Evolutionary conservation across 2,329 filamentous ascomycete species (phyloP), one percentile per base, ranked within the genome.

Genomic region (Cytospora piceae): DNA sequence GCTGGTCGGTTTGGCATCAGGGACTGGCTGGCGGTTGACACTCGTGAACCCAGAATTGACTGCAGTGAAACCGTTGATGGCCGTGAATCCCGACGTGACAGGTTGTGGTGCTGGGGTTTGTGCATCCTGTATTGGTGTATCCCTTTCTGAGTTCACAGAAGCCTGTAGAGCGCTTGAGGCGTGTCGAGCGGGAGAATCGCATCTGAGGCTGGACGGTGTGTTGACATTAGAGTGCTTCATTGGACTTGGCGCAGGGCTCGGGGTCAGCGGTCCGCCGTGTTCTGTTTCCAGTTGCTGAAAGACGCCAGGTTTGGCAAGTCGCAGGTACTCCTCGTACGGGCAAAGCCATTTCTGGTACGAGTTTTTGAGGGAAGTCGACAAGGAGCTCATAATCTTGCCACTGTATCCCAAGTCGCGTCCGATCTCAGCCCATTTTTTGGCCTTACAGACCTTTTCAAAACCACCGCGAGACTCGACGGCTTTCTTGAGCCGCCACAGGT

Each of bases 351-450:
- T 90, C 76, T 97, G 93, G 73, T 96, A 99, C 0, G 95, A 98
- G 77, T 99, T 99, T 77, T 98, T 99, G 52, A 99, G 85, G 6
- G 95, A 98, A 0, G 95, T 99, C 7, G 95, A 99, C 56, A 99
- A 81, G 11, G 95, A 98, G 2, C 94, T 98, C 95, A 99, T 99
- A 69, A 99, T 99, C 81, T 99, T 99, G 75, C 95, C 95, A 74
- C 94, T 98, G 78, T 99, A 99, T 63, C 95, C 95, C 57, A 99
- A 81, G 75, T 98, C 95, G 73, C 95, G 89, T 39, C 95, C 95
- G 72, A 99, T 98, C 77, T 99, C 95, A 20, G 95, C 95, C 95
- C 95, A 99, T 80, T 98, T 98, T 80, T 99, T 99, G 64, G 90
- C 85, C 78, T 97, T 97, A 84, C 95, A 99, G 54, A 99, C 95